Percentiles rank a stretch among this genome's conserved stretches.
phyloP scores from a whole-genome alignment of 2,329 filamentous ascomycete species.

The Sarocladium kiliense region DNA sequence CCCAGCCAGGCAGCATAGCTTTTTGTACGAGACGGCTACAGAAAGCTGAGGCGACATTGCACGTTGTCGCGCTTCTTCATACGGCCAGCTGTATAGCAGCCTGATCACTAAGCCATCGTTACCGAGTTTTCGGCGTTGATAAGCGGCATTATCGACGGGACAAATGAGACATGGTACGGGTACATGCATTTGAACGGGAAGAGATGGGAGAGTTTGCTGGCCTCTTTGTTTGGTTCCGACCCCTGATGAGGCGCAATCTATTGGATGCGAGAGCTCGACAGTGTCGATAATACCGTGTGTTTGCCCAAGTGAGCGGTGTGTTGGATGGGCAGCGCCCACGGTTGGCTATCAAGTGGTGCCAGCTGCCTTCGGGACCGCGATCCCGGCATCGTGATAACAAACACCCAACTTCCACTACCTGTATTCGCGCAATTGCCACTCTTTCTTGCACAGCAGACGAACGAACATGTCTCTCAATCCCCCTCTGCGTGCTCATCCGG shows the following conservation, averaged over 20 bases:
- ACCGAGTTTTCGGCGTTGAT: not conserved
- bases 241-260: not conserved
- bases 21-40: too few species aligned
- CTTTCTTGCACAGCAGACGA: not conserved
- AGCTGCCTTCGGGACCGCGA: not conserved
- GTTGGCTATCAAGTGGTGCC: slow-evolving; percentile 1
- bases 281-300: not conserved
- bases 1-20: too few species aligned
- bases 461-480: slow-evolving; percentile 28
- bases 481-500: slow-evolving; percentile 15
- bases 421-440: not conserved
- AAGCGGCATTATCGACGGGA: not conserved
- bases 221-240: not conserved
- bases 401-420: not conserved
- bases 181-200: not conserved
- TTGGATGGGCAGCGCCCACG: not conserved
- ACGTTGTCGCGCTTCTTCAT: too few species aligned
- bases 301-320: not conserved
- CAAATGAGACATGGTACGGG: not conserved
- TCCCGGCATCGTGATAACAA: not conserved
- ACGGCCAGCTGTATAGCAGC: too few species aligned
- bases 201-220: not conserved
- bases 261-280: not conserved
- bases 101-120: not conserved
- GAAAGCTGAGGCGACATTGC: not conserved